These are phyloP conservation scores for Coemansia pectinata DNA, from an alignment of 192 early-diverging fungal species.

Conservation along the genomic window DNA sequence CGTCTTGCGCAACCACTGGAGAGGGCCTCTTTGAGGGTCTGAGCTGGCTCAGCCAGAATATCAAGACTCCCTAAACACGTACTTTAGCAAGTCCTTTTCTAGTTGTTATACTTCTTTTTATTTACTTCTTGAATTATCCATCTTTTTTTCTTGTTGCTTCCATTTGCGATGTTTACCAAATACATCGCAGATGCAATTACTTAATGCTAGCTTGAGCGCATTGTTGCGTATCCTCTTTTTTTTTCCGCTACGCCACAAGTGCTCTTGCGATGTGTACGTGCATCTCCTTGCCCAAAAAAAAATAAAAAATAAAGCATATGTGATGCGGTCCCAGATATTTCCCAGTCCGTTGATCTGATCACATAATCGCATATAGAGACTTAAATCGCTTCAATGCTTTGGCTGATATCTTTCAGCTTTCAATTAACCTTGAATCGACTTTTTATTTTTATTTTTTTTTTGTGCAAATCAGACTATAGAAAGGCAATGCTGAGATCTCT, in stretches of 20 bases:
- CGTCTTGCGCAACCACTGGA: constrained; percentile 79
- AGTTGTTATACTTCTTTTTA: constrained; percentile 7
- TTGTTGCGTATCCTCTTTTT: no score
- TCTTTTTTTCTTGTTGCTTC: not conserved
- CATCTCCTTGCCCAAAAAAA: not conserved
- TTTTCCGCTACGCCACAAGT: not conserved
- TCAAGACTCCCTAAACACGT: constrained; percentile 58
- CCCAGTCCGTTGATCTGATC: not conserved
- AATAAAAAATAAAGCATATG: not conserved
- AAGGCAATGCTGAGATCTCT: constrained; percentile 13
- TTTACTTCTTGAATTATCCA: not conserved
- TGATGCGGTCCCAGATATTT: not conserved
- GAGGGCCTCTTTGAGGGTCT: constrained; percentile 84
- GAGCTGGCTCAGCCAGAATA: constrained; percentile 84
- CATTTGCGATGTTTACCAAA: not conserved
- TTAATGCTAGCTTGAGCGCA: not conserved
- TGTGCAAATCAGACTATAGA: not conserved
- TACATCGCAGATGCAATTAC: not conserved
- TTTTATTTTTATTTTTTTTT: not conserved
- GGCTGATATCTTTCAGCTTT: not conserved
- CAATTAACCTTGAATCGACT: not conserved
- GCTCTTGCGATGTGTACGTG: no score
- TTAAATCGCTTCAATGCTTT: no score
- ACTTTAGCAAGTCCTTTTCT: not conserved
- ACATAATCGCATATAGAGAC: not conserved